These are phyloP conservation scores for Grosmannia huntii DNA, from an alignment of 2,329 filamentous ascomycete genomes.

Conservation along the genomic window DNA sequence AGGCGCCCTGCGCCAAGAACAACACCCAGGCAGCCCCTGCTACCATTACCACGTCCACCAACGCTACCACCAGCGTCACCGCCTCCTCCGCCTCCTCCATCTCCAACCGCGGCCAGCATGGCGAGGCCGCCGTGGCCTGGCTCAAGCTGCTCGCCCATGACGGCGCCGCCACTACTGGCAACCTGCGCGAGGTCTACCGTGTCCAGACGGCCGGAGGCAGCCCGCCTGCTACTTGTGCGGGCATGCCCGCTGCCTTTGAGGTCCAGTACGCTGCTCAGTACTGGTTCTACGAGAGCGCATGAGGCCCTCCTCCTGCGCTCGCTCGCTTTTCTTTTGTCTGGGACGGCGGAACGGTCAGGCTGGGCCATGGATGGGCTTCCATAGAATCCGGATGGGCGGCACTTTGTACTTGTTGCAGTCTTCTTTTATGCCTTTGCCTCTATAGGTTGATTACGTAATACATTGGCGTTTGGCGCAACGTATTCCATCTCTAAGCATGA, in stretches of 20 bases:
- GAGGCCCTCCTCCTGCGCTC: neutral
- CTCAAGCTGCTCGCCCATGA: constrained; percentile 50
- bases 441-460: neutral
- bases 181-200: constrained; percentile 66
- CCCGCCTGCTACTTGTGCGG: constrained; percentile 60
- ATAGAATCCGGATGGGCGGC: neutral
- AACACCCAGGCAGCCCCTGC: constrained; percentile 43
- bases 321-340: neutral
- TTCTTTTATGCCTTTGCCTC: neutral
- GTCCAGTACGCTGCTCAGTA: constrained; percentile 75
- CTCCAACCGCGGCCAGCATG: constrained; percentile 37
- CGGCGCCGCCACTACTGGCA: constrained; percentile 38
- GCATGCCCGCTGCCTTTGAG: constrained; percentile 48
- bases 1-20: constrained; percentile 50
- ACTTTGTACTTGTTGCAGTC: neutral
- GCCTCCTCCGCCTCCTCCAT: constrained; percentile 36
- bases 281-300: constrained; percentile 22
- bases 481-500: too few species aligned
- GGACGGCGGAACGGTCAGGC: neutral
- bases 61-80: constrained; percentile 32
- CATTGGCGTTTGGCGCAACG: neutral
- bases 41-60: constrained; percentile 28
- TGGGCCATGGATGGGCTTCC: neutral
- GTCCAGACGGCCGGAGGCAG: constrained; percentile 73
- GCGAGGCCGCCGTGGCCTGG: constrained; percentile 66